Percentiles rank a stretch among this genome's conserved stretches.
Conservation (phyloP, 2,329 filamentous ascomycete species). For the Paraphoma sp. region DNA sequence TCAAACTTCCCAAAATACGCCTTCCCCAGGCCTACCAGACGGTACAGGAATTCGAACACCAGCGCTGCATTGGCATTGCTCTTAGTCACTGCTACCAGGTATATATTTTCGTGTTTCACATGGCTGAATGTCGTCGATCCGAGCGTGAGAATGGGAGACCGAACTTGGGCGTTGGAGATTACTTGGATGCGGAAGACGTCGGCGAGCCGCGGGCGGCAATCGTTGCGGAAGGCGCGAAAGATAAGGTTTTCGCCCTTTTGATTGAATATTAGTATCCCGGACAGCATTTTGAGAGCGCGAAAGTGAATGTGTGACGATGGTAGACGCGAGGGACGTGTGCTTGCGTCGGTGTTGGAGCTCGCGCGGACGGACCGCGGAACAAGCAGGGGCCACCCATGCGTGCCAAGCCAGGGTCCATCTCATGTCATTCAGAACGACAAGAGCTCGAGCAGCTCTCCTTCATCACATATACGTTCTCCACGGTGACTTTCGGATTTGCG, state of each 20-base stretch:
- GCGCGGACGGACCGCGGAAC: neutral
- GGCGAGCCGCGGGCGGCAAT: constrained; percentile 95
- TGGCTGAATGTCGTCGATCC: constrained; percentile 99
- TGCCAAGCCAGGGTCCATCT: constrained; percentile 1
- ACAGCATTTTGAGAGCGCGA: constrained; percentile 73
- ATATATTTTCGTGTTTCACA: constrained; percentile 99
- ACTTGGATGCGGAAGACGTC: constrained; percentile 99
- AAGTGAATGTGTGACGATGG: neutral
- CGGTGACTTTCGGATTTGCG: neutral
- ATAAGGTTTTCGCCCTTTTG: constrained; percentile 99
- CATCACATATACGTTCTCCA: neutral
- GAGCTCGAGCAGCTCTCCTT: neutral
- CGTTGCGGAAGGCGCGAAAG: constrained; percentile 97
- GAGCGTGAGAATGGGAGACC: constrained; percentile 94
- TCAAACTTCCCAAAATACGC: constrained; percentile 99
- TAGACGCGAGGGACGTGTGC: neutral
- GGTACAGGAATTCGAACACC: constrained; percentile 97
- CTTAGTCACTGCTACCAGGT: constrained; percentile 95
- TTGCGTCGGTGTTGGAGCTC: neutral
- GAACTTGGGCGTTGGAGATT: constrained; percentile 96
- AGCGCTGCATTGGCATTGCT: constrained; percentile 98
- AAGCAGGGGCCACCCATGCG: neutral
- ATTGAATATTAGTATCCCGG: constrained; percentile 97
- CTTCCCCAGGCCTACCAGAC: constrained; percentile 85
- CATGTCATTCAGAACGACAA: neutral